A percentile compares a stretch with the other conserved stretches of the same genome.
Evolutionary conservation across 768 basidiomycete genomes (phyloP).

Genomic region (Auricularia cornea): DNA sequence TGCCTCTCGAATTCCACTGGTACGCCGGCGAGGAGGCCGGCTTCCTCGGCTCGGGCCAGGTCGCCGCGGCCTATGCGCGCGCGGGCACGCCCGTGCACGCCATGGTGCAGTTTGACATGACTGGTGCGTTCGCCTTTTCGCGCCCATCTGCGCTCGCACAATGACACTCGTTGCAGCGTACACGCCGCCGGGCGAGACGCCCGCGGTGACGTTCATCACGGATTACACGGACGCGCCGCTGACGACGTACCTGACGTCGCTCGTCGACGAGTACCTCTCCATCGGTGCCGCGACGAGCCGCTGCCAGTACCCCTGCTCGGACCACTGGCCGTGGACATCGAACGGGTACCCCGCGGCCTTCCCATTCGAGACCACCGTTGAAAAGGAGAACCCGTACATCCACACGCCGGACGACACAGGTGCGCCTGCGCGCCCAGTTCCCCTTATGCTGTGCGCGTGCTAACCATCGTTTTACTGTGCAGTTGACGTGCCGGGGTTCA

Average conservation of each 20-base stretch:
- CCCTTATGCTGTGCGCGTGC: constrained; percentile 8
- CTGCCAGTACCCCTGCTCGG: constrained; percentile 2
- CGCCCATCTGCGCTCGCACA: not conserved
- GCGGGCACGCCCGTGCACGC: constrained; percentile 2
- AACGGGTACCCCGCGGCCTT: constrained; percentile 3
- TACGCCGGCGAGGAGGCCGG: constrained; percentile 8
- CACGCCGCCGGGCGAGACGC: not conserved
- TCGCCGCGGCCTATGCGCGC: constrained; percentile 1
- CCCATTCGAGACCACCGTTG: constrained; percentile 2
- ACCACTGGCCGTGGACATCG: constrained; percentile 3
- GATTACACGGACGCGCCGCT: constrained; percentile 9
- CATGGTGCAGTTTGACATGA: constrained; percentile 7
- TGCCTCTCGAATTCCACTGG: not conserved
- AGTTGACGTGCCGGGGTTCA: constrained; percentile 26
- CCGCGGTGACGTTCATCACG: not conserved
- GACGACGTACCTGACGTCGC: constrained; percentile 26
- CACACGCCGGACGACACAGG: constrained; percentile 1
- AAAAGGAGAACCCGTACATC: constrained; percentile 22
- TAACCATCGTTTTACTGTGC: no score
- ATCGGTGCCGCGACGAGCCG: not conserved
- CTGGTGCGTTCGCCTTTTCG: constrained; percentile 25
- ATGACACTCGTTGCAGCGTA: not conserved
- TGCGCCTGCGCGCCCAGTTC: constrained; percentile 10
- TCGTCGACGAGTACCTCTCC: not conserved
- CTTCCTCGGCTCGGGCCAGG: not conserved